phyloP scores from a whole-genome alignment of 2,329 filamentous ascomycete species.

The Phialemonium atrogriseum region DNA sequence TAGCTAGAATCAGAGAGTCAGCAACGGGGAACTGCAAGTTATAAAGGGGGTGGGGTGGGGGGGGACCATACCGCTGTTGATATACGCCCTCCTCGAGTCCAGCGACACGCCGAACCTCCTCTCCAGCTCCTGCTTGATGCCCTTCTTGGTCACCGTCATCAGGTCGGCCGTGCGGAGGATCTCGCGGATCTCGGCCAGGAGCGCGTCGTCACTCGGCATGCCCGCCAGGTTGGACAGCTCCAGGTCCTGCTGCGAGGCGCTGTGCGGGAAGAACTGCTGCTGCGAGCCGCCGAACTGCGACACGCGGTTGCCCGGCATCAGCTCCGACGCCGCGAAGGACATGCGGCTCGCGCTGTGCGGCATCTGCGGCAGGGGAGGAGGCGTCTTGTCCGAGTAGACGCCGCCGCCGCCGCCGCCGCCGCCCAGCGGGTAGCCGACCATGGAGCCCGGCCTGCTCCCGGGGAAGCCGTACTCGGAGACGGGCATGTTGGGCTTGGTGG shows the following conservation, averaged over 20 bases:
- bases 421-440: too few species aligned
- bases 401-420: too few species aligned
- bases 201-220: slow-evolving; percentile 78
- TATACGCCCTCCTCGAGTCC: slow-evolving; percentile 84
- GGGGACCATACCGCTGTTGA: slow-evolving; percentile 70
- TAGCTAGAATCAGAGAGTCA: slow-evolving; percentile 42
- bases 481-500: slow-evolving; percentile 60
- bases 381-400: slow-evolving; percentile 45
- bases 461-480: slow-evolving; percentile 63
- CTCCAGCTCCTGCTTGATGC: slow-evolving; percentile 89
- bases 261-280: slow-evolving; percentile 38
- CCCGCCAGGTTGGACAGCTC: slow-evolving; percentile 68
- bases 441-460: slow-evolving; percentile 49
- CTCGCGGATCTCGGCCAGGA: slow-evolving; percentile 89
- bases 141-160: slow-evolving; percentile 99
- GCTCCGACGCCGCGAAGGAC: slow-evolving; percentile 72
- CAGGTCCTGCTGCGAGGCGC: slow-evolving; percentile 51
- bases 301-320: slow-evolving; percentile 44
- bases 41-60: too few species aligned
- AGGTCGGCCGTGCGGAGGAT: slow-evolving; percentile 86
- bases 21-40: too few species aligned
- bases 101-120: slow-evolving; percentile 79
- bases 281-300: slow-evolving; percentile 54
- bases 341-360: slow-evolving; percentile 52
- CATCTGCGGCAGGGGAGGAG: slow-evolving; percentile 37